Base-by-base conservation (phyloP, 2,329 filamentous ascomycete genomes). In the Grosmannia clavigera region DNA sequence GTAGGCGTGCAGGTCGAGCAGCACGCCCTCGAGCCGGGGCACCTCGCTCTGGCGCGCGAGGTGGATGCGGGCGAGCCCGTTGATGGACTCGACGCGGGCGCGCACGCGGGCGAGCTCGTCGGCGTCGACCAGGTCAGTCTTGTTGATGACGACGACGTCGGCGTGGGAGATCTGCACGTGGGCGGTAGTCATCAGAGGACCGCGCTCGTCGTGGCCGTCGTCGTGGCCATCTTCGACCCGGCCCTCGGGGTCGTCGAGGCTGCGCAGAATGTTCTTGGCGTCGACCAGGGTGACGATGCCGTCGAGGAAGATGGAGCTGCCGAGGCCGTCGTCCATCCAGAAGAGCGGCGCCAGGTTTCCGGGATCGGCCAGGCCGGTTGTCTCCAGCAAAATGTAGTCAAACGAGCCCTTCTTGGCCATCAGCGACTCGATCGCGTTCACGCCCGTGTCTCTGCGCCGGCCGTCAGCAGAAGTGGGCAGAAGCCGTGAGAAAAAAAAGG, bases 111-210 rank as follows among this genome's bases (percentile, higher is more conserved):
- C 73, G 1, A 97, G 79, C 67, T 96, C 84, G 7, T 81, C 74
- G 1, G 80, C 70, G 6, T 80, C 82, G 3, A 97, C 91, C 3
- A 96, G 78, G 69, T 99, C 94, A 3, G 86, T 80, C 72, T 99
- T 99, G 75, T 99, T 99, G 66, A 99, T 83, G 48, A 99, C 83
- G 53, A 99, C 82, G 10, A 97, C 90, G 73, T 99, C 94, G 7
- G 94, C 94, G 68, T 99, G 92, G 1, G 91, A 96, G 62, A 99
- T 95, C 68, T 99, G 94, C 55, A 97, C 81, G 72, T 99, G 94
- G 0, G 94, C 94, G 2, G 90, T 96, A 0, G 92, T 96, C 72
- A 96, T 82, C 10, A 91, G 74, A 0, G 88, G 85, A 0, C 86
- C 85, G 55, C 79, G 75, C 52, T 76, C 70, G 33, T 77, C 71